Evolutionary conservation across 2,329 filamentous ascomycete genomes (phyloP), one percentile per base, ranked within the genome.

Genomic region (Xylaria hypoxylon): DNA sequence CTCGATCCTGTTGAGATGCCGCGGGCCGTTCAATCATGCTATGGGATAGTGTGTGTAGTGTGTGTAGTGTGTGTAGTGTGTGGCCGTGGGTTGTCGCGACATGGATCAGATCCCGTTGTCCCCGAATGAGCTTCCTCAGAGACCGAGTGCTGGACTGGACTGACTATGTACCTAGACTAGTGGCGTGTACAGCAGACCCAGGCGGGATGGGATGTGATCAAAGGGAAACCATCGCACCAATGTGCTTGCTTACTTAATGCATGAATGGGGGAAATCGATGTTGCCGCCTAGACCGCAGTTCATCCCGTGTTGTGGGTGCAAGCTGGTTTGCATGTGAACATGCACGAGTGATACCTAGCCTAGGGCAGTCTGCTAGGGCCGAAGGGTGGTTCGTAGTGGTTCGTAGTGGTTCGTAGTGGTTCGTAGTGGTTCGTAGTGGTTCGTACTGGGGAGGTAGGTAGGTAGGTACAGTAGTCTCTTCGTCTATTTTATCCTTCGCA

Each of bases 281-380:
- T 44, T 57, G 53, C 53, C 40, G 40, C 53, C 53, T 40, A n/a
- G 53, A 59, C 48, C 55, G 52, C 59, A 33, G 59, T 59, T 66
- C 55, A 59, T 63, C 48, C 55, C 42, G 35, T 38, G 35, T 38
- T 15, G 15, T 38, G 35, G 35, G 35, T 59, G 38, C 45, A 56
- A n/a, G 11, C 22, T 40, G 31, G n/a, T n/a, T 56, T 65, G 62
- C 50, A 65, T 61, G 48, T 56, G 33, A 52, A 35, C 42, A 64
- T 65, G 58, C 58, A 45, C 38, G 45, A 38, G 35, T 33, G 40
- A 42, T 31, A 26, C 17, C 40, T n/a, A n/a, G n/a, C n/a, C n/a
- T n/a, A n/a, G n/a, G n/a, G n/a, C n/a, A n/a, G n/a, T n/a, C n/a
- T n/a, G n/a, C n/a, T 31, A 40, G n/a, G 26, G 45, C 38, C 28